Percentiles rank a stretch among this genome's conserved stretches.
Evolutionary conservation across 2,329 filamentous ascomycete genomes (phyloP).

Genomic region (Microdochium bolleyi): DNA sequence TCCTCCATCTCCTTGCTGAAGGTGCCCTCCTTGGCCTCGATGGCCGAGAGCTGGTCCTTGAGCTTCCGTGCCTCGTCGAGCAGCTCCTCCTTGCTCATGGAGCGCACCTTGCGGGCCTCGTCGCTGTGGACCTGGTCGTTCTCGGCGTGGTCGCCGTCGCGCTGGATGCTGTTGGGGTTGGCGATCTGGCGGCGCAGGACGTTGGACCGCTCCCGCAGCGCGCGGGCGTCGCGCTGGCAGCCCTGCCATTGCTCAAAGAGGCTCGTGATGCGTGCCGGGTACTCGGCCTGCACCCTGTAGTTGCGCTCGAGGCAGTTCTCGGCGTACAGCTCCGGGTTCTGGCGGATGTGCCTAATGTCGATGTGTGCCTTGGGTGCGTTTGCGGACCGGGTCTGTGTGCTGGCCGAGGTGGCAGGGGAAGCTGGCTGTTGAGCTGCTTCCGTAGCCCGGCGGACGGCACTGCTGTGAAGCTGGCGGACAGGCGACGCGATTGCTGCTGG

Average conservation of each 20-base stretch:
- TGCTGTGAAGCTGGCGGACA: neutral
- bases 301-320: constrained; percentile 81
- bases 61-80: constrained; percentile 56
- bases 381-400: neutral
- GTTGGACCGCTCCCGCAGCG: constrained; percentile 60
- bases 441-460: neutral
- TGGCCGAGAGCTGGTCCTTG: constrained; percentile 52
- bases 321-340: constrained; percentile 72
- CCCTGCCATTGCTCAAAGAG: constrained; percentile 50
- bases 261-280: constrained; percentile 47
- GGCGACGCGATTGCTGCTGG: neutral
- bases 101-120: neutral
- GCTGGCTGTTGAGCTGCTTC: neutral
- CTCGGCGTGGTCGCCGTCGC: constrained; percentile 22
- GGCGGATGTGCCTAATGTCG: constrained; percentile 84
- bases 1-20: constrained; percentile 59
- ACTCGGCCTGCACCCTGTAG: constrained; percentile 51
- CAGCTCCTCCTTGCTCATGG: constrained; percentile 38
- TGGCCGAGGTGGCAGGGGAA: neutral
- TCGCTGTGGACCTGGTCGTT: constrained; percentile 8
- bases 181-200: constrained; percentile 49
- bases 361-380: constrained; percentile 29
- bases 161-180: constrained; percentile 34
- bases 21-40: constrained; percentile 54
- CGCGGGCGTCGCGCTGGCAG: constrained; percentile 52